Evolutionary conservation across 345 rosid species (phyloP), one percentile per base, ranked within the genome.

Genomic region (Lumnitzera littorea): DNA sequence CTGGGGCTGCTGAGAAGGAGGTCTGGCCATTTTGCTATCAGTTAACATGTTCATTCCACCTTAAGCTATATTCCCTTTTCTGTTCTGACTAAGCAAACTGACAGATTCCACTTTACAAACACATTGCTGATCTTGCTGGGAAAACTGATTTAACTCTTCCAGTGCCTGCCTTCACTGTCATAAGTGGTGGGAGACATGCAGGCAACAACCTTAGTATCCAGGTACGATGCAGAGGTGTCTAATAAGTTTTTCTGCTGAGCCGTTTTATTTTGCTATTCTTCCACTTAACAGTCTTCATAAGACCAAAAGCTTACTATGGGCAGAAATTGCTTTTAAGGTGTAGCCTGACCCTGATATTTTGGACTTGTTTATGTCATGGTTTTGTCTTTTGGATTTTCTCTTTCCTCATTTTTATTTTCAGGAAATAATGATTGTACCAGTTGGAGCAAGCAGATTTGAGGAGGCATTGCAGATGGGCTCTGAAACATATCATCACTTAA

Each of bases 1-100:
- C 99, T 73, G 99, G 99, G 54, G 99, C 99, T 72, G 99, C 96
- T 68, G 95, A 84, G 80, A 94, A 85, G 71, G 97, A 91, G 91
- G 96, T 74, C 76, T 52, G 62, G 53, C 7, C 55, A 13, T 59
- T 56, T 67, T 23, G 48, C n/a, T 48, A 24, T 49, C 24, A 17
- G 52, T 54, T 43, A 16, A 47, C 23, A 53, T 24, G 41, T 23
- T 61, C 58, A 51, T 31, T 15, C 13, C 29, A 50, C 60, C 58
- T 50, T 47, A 65, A 51, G 13, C 41, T 43, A 43, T 20, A 31
- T 23, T 66, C 24, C 25, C 67, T 49, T 69, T 27, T 68, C 46
- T 52, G 24, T 68, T 57, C 59, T 70, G 64, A 72, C 61, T 5
- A 15, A 43, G 25, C 62, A 52, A 62, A 43, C 41, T 51, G 24